Base-by-base conservation (phyloP, 2,329 filamentous ascomycete species). In the Ilyonectria robusta region DNA sequence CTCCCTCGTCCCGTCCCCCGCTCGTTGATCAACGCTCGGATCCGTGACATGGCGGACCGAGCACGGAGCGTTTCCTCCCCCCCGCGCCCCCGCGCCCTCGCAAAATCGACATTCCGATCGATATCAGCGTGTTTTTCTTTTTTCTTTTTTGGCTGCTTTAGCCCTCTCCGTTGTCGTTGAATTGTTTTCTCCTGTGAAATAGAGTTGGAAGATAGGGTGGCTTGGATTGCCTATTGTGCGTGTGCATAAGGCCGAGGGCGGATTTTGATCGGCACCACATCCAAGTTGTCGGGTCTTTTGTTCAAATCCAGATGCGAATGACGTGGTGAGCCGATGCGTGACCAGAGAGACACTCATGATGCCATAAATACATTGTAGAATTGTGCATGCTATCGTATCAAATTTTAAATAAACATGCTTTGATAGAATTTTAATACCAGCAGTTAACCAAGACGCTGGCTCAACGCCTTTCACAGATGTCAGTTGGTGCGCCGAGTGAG, bases 21-120 rank as follows among this genome's bases (percentile, higher is more conserved):
- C 37, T 40, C 37, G 37, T 15, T 69, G 70, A 72, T 72, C 70
- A 60, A 70, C 70, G 46, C 35, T n/a, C 40, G 56, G 70, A 70
- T 72, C 67, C 47, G 62, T 70, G 70, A 17, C 37, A 17, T 17
- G 5, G 37, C 8, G 17, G 15, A 42, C 17, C 2, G 40, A 19
- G 40, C 40, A 42, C 40, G 40, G 40, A 42, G 40, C 40, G 7
- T 42, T 42, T n/a, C 3, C 40, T 17, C 40, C 7, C n/a, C 15
- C 40, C 40, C 40, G 40, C 40, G 40, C n/a, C 15, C 40, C 40
- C 40, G 40, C 40, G 40, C 40, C 40, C 15, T 17, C n/a, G 40
- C 15, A n/a, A 42, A n/a, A n/a, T n/a, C 40, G 15, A 17, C 26
- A 8, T 17, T 13, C 37, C 13, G 37, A 40, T 33, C 31, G 31